Percentiles rank a stretch among this genome's conserved stretches.
phyloP scores from a whole-genome alignment of 2,329 filamentous ascomycete genomes.

The Exophiala bonariae region DNA sequence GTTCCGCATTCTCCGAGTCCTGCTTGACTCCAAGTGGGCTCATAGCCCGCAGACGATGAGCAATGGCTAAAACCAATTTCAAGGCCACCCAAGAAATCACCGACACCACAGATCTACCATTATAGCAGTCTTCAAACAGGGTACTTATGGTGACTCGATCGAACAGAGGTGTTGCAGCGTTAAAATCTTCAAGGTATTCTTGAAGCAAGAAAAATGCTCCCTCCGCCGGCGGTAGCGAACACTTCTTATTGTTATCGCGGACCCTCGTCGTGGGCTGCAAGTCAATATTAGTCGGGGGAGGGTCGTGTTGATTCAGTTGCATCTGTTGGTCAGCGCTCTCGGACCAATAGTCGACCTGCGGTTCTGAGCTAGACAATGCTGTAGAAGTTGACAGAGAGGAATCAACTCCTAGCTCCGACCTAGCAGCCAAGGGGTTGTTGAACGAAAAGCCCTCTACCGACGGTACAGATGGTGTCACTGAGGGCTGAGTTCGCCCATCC shows the following conservation, averaged over 20 bases:
- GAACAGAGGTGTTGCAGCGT: conserved; percentile 95
- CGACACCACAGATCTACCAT: conserved; percentile 83
- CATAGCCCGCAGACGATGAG: conserved; percentile 91
- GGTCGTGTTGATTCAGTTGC: conserved; percentile 5
- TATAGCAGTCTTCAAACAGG: conserved; percentile 89
- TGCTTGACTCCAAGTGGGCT: conserved; percentile 85
- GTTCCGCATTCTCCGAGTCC: conserved; percentile 91
- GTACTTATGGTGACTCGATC: conserved; percentile 98
- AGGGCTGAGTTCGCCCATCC: conserved; percentile 80
- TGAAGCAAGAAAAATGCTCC: conserved; percentile 83
- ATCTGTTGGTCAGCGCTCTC: conserved; percentile 1
- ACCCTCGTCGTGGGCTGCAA: neutral
- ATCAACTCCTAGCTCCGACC: too few species aligned
- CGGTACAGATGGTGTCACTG: conserved; percentile 68
- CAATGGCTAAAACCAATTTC: conserved; percentile 86
- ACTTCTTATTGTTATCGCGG: conserved; percentile 10
- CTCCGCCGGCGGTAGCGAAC: conserved; percentile 72
- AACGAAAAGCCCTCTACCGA: too few species aligned
- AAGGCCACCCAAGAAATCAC: conserved; percentile 98
- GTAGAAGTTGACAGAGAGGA: too few species aligned
- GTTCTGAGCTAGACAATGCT: too few species aligned
- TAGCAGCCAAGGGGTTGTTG: too few species aligned
- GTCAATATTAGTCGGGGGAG: conserved; percentile 6
- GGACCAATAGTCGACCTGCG: too few species aligned
- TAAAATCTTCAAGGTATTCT: conserved; percentile 97